Evolutionary conservation across 352 stramenopile genomes (phyloP).

Genomic region (Phytophthora pluvialis): DNA sequence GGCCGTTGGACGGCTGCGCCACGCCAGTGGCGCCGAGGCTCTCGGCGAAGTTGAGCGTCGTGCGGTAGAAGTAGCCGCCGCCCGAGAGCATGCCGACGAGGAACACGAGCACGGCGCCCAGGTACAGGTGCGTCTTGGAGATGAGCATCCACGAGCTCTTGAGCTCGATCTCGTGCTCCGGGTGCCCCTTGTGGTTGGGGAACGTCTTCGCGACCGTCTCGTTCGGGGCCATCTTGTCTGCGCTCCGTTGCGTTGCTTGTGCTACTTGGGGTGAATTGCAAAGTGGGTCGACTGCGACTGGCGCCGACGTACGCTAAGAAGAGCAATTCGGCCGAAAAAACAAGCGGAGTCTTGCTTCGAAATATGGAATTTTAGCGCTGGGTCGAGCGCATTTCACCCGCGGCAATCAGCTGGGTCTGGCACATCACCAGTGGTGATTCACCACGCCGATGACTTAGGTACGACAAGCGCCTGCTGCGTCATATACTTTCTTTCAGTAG

Average conservation of each 20-base stretch:
- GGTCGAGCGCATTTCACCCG: background rate
- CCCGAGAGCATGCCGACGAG: slow-evolving; percentile 69
- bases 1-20: slow-evolving; percentile 26
- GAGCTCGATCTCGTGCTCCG: slow-evolving; percentile 47
- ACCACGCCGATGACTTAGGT: slow-evolving; percentile 1
- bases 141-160: slow-evolving; percentile 80
- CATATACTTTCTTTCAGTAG: background rate
- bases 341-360: slow-evolving; percentile 11
- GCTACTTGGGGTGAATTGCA: slow-evolving; percentile 41
- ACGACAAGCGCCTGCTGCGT: no score
- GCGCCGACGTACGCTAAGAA: slow-evolving; percentile 17
- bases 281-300: slow-evolving; percentile 33
- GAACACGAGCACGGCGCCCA: slow-evolving; percentile 68
- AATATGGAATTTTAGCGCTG: slow-evolving; percentile 15
- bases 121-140: slow-evolving; percentile 68
- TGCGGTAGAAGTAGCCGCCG: slow-evolving; percentile 61
- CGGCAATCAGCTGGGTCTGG: background rate
- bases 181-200: slow-evolving; percentile 51
- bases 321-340: slow-evolving; percentile 30
- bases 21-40: slow-evolving; percentile 29
- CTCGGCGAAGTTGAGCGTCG: slow-evolving; percentile 34
- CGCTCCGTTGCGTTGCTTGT: slow-evolving; percentile 29
- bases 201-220: slow-evolving; percentile 37
- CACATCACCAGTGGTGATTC: no score
- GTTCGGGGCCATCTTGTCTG: slow-evolving; percentile 16